Percentiles rank a stretch among this genome's conserved stretches.
These are phyloP conservation scores for Podospora bellae-mahoneyi DNA, from an alignment of 495 filamentous ascomycete genomes.

Conservation along the genomic window DNA sequence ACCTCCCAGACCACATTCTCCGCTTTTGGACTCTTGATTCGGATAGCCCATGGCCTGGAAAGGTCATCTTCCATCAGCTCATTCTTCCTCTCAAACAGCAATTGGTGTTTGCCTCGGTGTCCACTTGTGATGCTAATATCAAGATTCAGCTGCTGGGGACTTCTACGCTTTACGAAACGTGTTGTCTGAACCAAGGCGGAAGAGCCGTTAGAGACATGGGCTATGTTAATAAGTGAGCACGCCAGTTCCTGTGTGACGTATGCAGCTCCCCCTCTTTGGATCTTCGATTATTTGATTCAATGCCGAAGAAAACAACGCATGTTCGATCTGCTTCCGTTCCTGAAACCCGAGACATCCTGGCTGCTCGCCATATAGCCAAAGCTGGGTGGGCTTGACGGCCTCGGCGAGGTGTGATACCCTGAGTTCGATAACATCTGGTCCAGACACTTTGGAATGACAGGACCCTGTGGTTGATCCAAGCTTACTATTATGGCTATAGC, in stretches of 20 bases:
- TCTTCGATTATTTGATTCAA: not conserved
- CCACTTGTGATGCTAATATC: not conserved
- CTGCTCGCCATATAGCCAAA: not conserved
- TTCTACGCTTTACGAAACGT: not conserved
- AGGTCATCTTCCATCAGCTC: not conserved
- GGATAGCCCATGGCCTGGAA: not conserved
- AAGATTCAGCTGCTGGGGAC: not conserved
- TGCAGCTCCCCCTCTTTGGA: not conserved
- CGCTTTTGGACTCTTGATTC: conserved; percentile 5
- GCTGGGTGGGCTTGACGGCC: not conserved
- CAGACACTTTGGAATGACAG: not conserved
- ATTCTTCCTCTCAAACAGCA: not conserved
- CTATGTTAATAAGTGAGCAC: not conserved
- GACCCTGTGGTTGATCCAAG: not conserved
- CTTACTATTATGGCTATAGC: not conserved
- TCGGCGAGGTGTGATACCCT: not conserved
- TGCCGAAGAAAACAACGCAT: not conserved
- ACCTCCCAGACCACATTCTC: conserved; percentile 2
- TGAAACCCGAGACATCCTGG: not conserved
- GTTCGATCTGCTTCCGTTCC: not conserved
- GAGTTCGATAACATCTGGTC: not conserved
- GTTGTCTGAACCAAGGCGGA: not conserved
- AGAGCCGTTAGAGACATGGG: not conserved
- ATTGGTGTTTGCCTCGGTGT: not conserved
- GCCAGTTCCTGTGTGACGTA: not conserved